Base-by-base conservation (phyloP, 2,329 filamentous ascomycete genomes). In the Fusarium sp. region DNA sequence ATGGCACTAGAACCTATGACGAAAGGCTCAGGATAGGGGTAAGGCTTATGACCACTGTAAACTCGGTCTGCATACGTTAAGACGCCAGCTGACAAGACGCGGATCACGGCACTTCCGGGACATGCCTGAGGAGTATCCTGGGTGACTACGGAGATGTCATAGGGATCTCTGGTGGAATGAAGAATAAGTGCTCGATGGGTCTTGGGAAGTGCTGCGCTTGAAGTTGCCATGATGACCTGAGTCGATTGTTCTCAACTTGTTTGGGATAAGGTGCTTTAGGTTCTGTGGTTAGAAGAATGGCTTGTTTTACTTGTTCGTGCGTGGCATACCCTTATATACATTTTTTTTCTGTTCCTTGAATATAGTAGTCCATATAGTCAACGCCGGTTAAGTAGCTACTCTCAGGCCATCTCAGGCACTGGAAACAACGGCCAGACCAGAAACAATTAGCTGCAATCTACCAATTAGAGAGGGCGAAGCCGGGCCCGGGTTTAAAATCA, bases 381-480 rank as follows among this genome's bases (percentile, higher is more conserved):
- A 19, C 8, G 25, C 3, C n/a, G 15, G 48, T 6, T 14, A 15
- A 19, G 6, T 4, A 15, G n/a, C 12, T 21, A 15, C 29, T 35
- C n/a, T 49, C 12, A 7, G 4, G 12, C 6, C 12, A 51, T 25
- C 12, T 8, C 16, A 35, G 46, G 0, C 3, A 9, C 16, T 35
- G 12, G 7, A 51, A 25, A 19, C 11, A 2, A 51, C n/a, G 2
- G 16, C 2, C n/a, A 19, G 16, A 19, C 4, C 11, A 51, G 2
- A 35, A 6, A 19, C 3, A 2, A 15, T 5, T 6, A 1, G 3
- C 16, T 14, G 3, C 3, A 15, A 15, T 15, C 29, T 21, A 4
- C 29, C 19, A n/a, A 29, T 29, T 0, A 54, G 4, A 2, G 1
- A 38, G 15, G 3, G 0, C 1, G 0, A 3, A n/a, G 5, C 19